Conservation (phyloP, 495 filamentous ascomycete species). For the Copromyces sp. region DNA sequence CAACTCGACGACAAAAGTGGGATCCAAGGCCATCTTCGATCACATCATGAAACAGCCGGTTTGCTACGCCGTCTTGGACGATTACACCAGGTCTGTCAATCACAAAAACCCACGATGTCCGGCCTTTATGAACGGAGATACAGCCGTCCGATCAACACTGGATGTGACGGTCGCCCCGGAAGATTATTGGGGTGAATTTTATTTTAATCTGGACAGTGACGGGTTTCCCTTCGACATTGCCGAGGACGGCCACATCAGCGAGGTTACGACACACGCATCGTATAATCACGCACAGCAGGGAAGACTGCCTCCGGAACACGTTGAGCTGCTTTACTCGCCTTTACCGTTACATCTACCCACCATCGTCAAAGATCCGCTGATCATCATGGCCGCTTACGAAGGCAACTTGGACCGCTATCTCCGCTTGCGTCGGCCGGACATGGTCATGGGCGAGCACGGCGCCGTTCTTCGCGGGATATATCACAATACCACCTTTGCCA, state of each 20-base stretch:
- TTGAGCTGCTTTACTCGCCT: neutral
- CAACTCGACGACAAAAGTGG: neutral
- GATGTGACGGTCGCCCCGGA: neutral
- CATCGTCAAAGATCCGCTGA: slow-evolving; percentile 9
- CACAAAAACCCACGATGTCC: neutral
- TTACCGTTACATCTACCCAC: slow-evolving; percentile 9
- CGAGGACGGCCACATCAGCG: slow-evolving; percentile 5
- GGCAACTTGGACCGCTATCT: slow-evolving; percentile 12
- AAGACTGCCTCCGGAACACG: neutral
- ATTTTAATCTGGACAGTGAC: neutral
- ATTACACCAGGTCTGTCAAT: slow-evolving; percentile 4
- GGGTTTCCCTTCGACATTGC: slow-evolving; percentile 6
- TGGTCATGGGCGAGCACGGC: neutral
- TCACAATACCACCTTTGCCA: slow-evolving; percentile 8
- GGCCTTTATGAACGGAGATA: slow-evolving; percentile 13
- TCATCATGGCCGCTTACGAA: slow-evolving; percentile 10
- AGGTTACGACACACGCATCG: neutral
- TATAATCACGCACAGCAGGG: neutral
- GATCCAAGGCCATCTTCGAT: slow-evolving; percentile 4
- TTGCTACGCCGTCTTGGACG: slow-evolving; percentile 12
- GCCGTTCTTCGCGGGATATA: slow-evolving; percentile 8
- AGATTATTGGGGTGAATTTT: neutral
- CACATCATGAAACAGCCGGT: slow-evolving; percentile 5
- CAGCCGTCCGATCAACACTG: slow-evolving; percentile 2
- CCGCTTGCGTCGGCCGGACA: slow-evolving; percentile 4